These are phyloP conservation scores for Pyricularia grisea DNA, from an alignment of 2,329 filamentous ascomycete species.

Conservation along the genomic window DNA sequence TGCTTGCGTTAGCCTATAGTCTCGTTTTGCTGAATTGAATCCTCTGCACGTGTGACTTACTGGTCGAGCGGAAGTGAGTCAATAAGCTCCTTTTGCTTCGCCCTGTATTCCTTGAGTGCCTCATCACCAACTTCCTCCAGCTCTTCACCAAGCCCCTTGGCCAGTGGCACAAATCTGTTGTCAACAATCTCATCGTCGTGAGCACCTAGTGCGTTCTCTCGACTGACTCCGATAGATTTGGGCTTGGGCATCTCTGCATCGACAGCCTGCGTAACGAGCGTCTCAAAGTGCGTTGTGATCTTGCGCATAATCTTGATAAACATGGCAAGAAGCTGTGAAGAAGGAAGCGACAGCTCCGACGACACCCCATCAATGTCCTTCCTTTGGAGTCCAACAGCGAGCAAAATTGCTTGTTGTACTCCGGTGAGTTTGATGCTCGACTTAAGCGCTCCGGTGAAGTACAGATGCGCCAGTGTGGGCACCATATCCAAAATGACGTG, in stretches of 20 bases:
- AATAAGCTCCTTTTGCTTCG: conserved; percentile 81
- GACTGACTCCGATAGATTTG: conserved; percentile 47
- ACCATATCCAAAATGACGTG: conserved; percentile 93
- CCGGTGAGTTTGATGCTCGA: conserved; percentile 58
- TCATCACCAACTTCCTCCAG: conserved; percentile 76
- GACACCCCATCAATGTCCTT: conserved; percentile 78
- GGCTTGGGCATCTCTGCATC: conserved; percentile 54
- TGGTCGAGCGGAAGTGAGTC: conserved; percentile 83
- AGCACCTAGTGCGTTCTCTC: conserved; percentile 50
- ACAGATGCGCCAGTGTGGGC: conserved; percentile 70
- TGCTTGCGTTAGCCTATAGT: conserved; percentile 16
- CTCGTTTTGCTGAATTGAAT: background rate
- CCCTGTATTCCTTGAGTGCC: conserved; percentile 58
- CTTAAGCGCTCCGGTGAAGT: conserved; percentile 72
- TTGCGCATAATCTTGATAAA: conserved; percentile 96
- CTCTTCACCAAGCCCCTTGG: conserved; percentile 67
- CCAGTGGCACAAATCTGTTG: conserved; percentile 60
- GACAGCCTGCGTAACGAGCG: conserved; percentile 64
- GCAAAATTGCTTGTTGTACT: conserved; percentile 78
- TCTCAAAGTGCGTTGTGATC: conserved; percentile 67
- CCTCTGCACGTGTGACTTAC: conserved; percentile 38
- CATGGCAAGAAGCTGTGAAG: conserved; percentile 83
- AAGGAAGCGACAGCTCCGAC: conserved; percentile 64
- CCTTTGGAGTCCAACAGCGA: conserved; percentile 85
- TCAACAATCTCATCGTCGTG: conserved; percentile 61